These are phyloP conservation scores for Meyerozyma carpophila DNA, from an alignment of 1,139 yeast species.

Conservation along the genomic window DNA sequence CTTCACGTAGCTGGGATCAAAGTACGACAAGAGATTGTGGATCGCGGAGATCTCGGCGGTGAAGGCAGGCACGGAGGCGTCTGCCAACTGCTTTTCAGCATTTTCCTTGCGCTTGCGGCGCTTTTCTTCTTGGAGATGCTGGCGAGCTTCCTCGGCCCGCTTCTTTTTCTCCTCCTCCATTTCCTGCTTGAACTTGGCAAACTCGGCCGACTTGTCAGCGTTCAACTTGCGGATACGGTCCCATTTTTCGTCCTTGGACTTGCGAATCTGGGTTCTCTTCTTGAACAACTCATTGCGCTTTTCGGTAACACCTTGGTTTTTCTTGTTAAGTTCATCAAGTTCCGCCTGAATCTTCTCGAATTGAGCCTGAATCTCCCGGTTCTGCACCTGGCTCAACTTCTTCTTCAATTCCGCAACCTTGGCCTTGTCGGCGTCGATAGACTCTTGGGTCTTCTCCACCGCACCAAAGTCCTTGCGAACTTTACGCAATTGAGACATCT, in stretches of 20 bases:
- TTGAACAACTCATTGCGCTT: slow-evolving; percentile 60
- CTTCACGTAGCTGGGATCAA: slow-evolving; percentile 75
- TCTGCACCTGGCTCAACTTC: slow-evolving; percentile 56
- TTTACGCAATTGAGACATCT: slow-evolving; percentile 79
- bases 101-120: slow-evolving; percentile 56
- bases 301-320: slow-evolving; percentile 61
- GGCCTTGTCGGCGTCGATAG: slow-evolving; percentile 74
- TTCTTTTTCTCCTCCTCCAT: slow-evolving; percentile 66
- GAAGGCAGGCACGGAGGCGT: slow-evolving; percentile 83
- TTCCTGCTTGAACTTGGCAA: slow-evolving; percentile 64
- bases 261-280: slow-evolving; percentile 64
- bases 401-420: slow-evolving; percentile 74
- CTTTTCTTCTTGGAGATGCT: slow-evolving; percentile 52
- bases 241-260: slow-evolving; percentile 65
- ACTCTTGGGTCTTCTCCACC: slow-evolving; percentile 69
- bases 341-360: slow-evolving; percentile 60
- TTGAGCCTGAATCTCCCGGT: slow-evolving; percentile 56
- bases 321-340: slow-evolving; percentile 53
- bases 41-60: slow-evolving; percentile 68
- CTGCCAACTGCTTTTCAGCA: slow-evolving; percentile 60
- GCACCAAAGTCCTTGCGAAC: slow-evolving; percentile 73
- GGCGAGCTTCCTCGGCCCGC: slow-evolving; percentile 64
- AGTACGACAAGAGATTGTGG: slow-evolving; percentile 62
- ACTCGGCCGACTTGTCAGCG: slow-evolving; percentile 64
- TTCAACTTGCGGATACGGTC: slow-evolving; percentile 59